Evolutionary conservation across 352 stramenopile genomes (phyloP), one percentile per base, ranked within the genome.

Genomic region (Nothophytophthora sp.): DNA sequence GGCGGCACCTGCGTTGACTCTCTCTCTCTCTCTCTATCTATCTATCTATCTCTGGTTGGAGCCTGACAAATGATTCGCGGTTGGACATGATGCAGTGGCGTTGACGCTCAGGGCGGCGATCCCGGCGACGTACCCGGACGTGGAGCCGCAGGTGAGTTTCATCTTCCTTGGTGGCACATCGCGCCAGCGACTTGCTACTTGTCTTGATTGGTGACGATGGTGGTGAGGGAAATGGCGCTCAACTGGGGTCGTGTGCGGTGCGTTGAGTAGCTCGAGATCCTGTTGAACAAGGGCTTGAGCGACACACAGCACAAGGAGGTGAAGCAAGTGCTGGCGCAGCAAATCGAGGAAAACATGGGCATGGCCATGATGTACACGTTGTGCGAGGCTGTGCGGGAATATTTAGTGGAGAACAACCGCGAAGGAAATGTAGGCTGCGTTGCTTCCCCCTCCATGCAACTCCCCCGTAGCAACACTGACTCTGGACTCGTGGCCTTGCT

Each of bases 361-460:
- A 93, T 95, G 81, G 81, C 81, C 37, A 94, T 93, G 82, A 86
- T 93, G 52, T 95, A 90, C 64, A 92, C 81, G 40, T 45, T 95
- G 27, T 88, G 76, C 50, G 85, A 95, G 65, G 83, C 81, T 1
- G 63, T 92, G 34, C 76, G 83, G 27, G 85, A 93, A 66, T 95
- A 92, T 65, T 71, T 95, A 53, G 65, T 95, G 32, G 83, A 95
- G 56, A 90, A 95, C 73, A 95, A 95, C 64, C 72, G 81, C 29
- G 71, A 90, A 55, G 85, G 81, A 62, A 89, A 93, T 43, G 81
- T 90, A 64, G 42, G 75, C 43, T 72, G 22, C 16, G 4, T n/a
- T 0, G 20, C n/a, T n/a, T n/a, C n/a, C n/a, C n/a, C n/a, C n/a
- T n/a, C n/a, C n/a, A n/a, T n/a, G n/a, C n/a, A n/a, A n/a, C n/a